Evolutionary conservation across 2,329 filamentous ascomycete genomes (phyloP).

Genomic region (Graphilbum sp.): DNA sequence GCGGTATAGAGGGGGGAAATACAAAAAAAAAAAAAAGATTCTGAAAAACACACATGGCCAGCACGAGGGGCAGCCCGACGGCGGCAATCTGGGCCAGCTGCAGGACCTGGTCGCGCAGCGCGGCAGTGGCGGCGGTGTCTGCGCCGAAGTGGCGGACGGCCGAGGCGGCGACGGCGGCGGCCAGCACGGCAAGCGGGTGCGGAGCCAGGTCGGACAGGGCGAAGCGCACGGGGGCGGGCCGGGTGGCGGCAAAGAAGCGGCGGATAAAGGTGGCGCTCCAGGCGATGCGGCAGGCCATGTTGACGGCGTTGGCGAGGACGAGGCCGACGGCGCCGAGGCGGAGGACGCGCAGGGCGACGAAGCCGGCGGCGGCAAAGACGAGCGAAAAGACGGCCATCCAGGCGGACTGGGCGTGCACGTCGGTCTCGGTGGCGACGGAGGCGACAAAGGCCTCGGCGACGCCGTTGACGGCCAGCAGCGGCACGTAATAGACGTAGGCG

Average conservation of each 20-base stretch:
- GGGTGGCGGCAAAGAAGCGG: conserved; percentile 38
- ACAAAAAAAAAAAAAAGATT: conserved; percentile 1
- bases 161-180: conserved; percentile 26
- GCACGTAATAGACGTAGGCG: conserved; percentile 83
- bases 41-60: conserved; percentile 40
- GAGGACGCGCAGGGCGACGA: conserved; percentile 53
- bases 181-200: conserved; percentile 22
- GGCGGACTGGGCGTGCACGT: conserved; percentile 61
- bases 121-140: conserved; percentile 13
- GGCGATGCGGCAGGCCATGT: conserved; percentile 70
- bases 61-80: conserved; percentile 33
- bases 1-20: neutral
- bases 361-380: conserved; percentile 60
- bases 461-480: conserved; percentile 80
- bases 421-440: conserved; percentile 57
- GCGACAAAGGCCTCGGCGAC: conserved; percentile 86
- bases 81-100: conserved; percentile 31
- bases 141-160: conserved; percentile 19
- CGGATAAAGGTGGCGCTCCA: conserved; percentile 67
- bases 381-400: conserved; percentile 77
- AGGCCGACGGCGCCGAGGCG: conserved; percentile 62
- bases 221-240: conserved; percentile 18
- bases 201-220: conserved; percentile 26
- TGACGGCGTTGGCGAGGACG: conserved; percentile 74
- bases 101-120: conserved; percentile 12